phyloP scores from a whole-genome alignment of 495 filamentous ascomycete species.

The Hypomontagnella monticulosa region DNA sequence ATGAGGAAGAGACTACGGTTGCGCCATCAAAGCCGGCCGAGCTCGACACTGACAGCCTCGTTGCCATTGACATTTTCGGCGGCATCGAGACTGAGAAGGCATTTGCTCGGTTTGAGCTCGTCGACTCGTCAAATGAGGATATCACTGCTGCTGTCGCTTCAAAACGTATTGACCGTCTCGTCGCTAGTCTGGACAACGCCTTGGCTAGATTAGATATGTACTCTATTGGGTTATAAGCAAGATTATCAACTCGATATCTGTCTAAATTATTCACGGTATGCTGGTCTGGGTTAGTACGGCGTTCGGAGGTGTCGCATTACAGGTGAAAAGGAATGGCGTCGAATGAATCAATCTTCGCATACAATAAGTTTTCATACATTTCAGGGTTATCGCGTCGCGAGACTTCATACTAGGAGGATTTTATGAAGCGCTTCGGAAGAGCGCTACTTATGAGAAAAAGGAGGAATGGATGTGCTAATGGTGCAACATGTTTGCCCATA shows the following conservation, averaged over 20 bases:
- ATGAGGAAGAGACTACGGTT: conserved; percentile 53
- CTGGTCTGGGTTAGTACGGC: background rate
- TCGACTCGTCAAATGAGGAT: conserved; percentile 62
- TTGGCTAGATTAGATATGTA: conserved; percentile 53
- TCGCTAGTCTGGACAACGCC: conserved; percentile 51
- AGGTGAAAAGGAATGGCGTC: conserved; percentile 21
- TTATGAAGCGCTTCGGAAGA: conserved; percentile 35
- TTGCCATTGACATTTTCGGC: conserved; percentile 59
- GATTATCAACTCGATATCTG: background rate
- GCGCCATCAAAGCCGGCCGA: conserved; percentile 37
- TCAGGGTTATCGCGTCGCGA: conserved; percentile 22
- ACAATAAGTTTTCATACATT: conserved; percentile 13
- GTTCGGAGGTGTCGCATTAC: conserved; percentile 25
- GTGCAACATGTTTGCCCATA: background rate
- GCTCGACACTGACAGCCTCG: conserved; percentile 47
- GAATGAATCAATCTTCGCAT: conserved; percentile 14
- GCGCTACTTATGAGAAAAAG: conserved; percentile 31
- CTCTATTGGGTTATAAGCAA: conserved; percentile 46
- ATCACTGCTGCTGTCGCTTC: conserved; percentile 45
- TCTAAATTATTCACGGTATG: conserved; percentile 5
- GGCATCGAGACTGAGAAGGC: conserved; percentile 67
- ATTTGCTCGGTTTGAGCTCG: conserved; percentile 65
- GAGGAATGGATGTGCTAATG: conserved; percentile 9
- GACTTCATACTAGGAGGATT: conserved; percentile 19
- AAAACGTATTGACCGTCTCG: conserved; percentile 53